Conservation (phyloP, 768 basidiomycete genomes). For the Amanita pseudoporphyria region DNA sequence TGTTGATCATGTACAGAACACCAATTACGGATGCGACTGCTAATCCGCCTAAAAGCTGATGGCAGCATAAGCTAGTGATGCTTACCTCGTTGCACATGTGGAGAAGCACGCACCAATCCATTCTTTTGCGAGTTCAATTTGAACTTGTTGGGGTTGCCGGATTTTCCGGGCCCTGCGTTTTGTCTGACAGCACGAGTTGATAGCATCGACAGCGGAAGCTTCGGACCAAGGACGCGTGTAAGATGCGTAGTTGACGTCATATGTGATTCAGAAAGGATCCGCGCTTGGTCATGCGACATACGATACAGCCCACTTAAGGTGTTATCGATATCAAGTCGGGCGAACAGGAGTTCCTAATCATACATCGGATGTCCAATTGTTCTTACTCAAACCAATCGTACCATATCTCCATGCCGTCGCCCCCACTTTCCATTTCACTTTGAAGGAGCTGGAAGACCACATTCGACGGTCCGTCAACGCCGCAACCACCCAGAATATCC, state of each 20-base stretch:
- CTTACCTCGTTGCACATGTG: neutral
- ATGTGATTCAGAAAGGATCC: neutral
- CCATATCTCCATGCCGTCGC: neutral
- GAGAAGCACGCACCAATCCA: neutral
- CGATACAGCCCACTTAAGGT: neutral
- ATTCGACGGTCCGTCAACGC: neutral
- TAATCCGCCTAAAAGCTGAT: neutral
- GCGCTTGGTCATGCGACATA: neutral
- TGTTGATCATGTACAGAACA: conserved; percentile 2
- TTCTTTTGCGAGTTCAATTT: conserved; percentile 1
- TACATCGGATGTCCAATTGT: neutral
- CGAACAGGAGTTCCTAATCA: no score
- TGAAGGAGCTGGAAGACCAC: conserved; percentile 2
- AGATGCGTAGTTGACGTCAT: neutral
- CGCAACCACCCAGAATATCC: neutral
- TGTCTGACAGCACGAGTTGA: neutral
- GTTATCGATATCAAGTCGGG: neutral
- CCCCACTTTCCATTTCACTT: neutral
- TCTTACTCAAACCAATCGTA: neutral
- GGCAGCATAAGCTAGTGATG: neutral
- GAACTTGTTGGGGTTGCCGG: conserved; percentile 3
- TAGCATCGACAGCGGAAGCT: neutral
- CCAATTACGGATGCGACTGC: neutral
- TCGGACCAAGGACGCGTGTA: no score
- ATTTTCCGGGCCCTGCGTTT: neutral